These are phyloP conservation scores for Penstemon davidsonii DNA, from an alignment of 257 asterid genomes.

Conservation along the genomic window DNA sequence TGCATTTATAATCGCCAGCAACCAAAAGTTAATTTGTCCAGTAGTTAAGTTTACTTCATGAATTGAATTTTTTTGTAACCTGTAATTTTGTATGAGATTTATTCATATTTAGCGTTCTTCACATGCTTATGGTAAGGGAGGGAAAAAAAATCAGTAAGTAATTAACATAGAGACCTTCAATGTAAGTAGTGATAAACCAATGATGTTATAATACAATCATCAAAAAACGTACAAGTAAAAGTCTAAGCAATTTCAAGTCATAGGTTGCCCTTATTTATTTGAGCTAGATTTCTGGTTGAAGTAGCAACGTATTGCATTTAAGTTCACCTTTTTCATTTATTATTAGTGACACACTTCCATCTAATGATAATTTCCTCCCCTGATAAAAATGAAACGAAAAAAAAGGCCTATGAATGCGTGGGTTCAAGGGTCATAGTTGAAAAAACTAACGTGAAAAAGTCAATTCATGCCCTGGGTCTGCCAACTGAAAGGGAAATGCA, in stretches of 20 bases:
- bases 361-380: not conserved
- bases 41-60: constrained; percentile 15
- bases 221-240: too few species aligned
- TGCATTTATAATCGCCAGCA: not conserved
- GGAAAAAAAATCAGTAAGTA: not conserved
- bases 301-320: too few species aligned
- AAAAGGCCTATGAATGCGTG: not conserved
- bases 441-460: not conserved
- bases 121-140: not conserved
- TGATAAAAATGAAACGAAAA: not conserved
- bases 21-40: not conserved
- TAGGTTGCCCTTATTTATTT: too few species aligned
- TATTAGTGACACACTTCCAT: not conserved
- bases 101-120: not conserved
- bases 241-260: too few species aligned
- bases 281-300: too few species aligned
- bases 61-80: not conserved
- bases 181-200: not conserved
- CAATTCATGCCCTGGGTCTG: not conserved
- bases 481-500: not conserved
- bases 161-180: too few species aligned
- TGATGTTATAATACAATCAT: too few species aligned
- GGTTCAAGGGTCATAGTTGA: not conserved
- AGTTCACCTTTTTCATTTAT: too few species aligned
- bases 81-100: not conserved